Evolutionary conservation across 2,329 filamentous ascomycete genomes (phyloP).

Genomic region (Colletotrichum karsti): DNA sequence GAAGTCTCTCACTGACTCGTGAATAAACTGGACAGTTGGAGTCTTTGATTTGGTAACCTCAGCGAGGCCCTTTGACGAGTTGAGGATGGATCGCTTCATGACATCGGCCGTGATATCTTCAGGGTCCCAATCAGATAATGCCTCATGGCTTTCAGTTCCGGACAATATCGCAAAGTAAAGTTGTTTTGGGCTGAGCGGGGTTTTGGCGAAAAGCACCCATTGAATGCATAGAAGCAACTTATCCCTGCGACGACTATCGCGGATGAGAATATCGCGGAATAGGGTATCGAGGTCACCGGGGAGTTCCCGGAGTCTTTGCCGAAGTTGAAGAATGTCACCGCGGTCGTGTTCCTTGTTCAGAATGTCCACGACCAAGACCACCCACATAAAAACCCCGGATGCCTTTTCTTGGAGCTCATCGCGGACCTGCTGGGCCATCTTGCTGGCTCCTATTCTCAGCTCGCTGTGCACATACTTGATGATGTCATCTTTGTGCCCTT

Average conservation of each 20-base stretch:
- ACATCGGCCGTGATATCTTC: conserved; percentile 16
- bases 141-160: conserved; percentile 30
- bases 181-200: conserved; percentile 49
- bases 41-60: conserved; percentile 43
- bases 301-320: conserved; percentile 37
- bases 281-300: conserved; percentile 49
- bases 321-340: conserved; percentile 33
- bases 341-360: conserved; percentile 42
- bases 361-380: conserved; percentile 46
- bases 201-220: conserved; percentile 57
- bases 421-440: conserved; percentile 32
- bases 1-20: conserved; percentile 54
- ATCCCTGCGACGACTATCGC: conserved; percentile 49
- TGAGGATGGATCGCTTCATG: conserved; percentile 43
- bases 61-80: conserved; percentile 55
- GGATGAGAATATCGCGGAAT: conserved; percentile 55
- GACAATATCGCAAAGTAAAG: conserved; percentile 49
- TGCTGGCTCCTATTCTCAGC: conserved; percentile 9
- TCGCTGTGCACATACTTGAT: conserved; percentile 38
- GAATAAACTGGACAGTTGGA: conserved; percentile 54
- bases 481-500: conserved; percentile 43
- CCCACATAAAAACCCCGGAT: conserved; percentile 53
- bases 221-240: conserved; percentile 52
- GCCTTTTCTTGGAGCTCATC: conserved; percentile 44
- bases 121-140: conserved; percentile 17